Base-by-base conservation (phyloP, 1,284 basidiomycete genomes). In the Flammula alnicola region DNA sequence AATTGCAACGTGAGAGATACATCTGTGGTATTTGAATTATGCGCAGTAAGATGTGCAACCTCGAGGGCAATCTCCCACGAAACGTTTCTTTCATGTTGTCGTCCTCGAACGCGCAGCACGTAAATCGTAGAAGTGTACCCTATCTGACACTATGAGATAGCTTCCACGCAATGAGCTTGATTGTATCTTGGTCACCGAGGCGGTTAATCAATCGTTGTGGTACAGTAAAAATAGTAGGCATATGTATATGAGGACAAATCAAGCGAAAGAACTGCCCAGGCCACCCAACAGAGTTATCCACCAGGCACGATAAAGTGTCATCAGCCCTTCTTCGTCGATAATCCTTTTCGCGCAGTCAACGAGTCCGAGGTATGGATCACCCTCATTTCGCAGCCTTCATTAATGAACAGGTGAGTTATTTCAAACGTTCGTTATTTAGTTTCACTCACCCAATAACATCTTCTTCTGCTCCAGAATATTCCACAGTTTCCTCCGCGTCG, bases 291-390 rank as follows among this genome's bases (percentile, higher is more conserved):
- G 73, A 1, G 92, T 93, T 56, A 92, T 70, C 89, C 90, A 94
- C 91, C 91, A 95, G 4, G 88, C 93, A 36, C 93, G 82, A 66
- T 91, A 94, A 52, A 95, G 69, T 4, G 89, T 80, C 54, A 69
- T 68, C 73, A 80, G 81, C 1, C 93, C 93, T 67, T 95, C 93
- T 68, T 95, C 93, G 42, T 88, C 78, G n/a, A 88, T 67, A 32
- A 95, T 91, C 60, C 85, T 80, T 67, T 87, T 86, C 12, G 77
- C 84, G 55, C 90, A 93, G 63, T 95, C 91, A 10, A 83, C 63
- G 36, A 94, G 68, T 5, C 93, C 88, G 30, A 79, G 65, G 64
- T 96, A 96, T n/a, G 93, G 92, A 60, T 95, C 91, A 35, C 81
- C 84, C 62, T 93, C 93, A 47, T 83, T 86, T 55, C 93, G 81